A percentile compares a stretch with the other conserved stretches of the same genome.
phyloP scores from a whole-genome alignment of 306 rosid genomes.

The Cicer bijugum region DNA sequence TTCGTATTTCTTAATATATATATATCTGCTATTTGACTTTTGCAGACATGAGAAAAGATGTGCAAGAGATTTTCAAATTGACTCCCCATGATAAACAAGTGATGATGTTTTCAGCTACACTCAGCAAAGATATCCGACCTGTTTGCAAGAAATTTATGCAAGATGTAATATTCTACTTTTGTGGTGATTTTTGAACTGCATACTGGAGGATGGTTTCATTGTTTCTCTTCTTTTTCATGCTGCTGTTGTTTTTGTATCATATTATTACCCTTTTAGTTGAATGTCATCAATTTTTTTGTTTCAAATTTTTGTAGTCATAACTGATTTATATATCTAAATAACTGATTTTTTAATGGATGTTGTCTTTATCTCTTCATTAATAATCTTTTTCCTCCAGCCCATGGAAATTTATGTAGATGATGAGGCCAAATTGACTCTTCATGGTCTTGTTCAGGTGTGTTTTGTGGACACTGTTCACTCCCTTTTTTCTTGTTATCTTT shows the following conservation, averaged over 20 bases:
- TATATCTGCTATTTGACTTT: constrained; percentile 15
- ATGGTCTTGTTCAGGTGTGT: constrained; percentile 75
- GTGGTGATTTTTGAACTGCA: constrained; percentile 20
- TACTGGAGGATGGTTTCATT: not conserved
- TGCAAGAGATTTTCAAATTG: constrained; percentile 73
- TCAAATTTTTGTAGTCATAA: not conserved
- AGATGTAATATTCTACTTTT: constrained; percentile 61
- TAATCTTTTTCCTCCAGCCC: constrained; percentile 57
- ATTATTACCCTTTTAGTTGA: not conserved
- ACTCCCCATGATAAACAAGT: constrained; percentile 87
- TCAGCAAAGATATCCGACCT: constrained; percentile 78
- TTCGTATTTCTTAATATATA: constrained; percentile 14
- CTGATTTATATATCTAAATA: not conserved
- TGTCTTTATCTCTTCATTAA: constrained; percentile 27
- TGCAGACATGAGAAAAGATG: constrained; percentile 78
- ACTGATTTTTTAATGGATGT: not conserved
- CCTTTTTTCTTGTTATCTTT: constrained; percentile 7
- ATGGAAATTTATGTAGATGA: constrained; percentile 84
- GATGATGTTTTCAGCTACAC: constrained; percentile 86
- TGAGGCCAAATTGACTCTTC: constrained; percentile 82
- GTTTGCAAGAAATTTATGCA: constrained; percentile 90
- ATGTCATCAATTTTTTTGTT: not conserved
- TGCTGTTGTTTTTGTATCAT: not conserved
- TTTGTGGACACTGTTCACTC: not conserved
- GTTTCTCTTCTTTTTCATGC: constrained; percentile 7